Conservation (phyloP, 805 yeast species). For the Cephaloascus fragrans region DNA sequence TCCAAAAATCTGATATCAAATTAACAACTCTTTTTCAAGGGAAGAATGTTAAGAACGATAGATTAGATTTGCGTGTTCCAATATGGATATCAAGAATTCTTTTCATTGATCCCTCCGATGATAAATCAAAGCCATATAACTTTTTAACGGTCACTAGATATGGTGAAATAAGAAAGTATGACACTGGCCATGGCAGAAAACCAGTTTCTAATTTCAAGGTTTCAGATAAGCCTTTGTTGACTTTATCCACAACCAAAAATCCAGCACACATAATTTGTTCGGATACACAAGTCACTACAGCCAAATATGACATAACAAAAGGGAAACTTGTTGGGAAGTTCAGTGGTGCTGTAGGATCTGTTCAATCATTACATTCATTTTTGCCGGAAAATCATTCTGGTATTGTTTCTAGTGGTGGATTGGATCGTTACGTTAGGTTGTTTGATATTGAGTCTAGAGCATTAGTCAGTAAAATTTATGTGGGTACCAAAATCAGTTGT, state of each 20-base stretch:
- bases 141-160: slow-evolving; percentile 61
- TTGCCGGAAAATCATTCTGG: slow-evolving; percentile 17
- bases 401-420: slow-evolving; percentile 66
- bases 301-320: slow-evolving; percentile 38
- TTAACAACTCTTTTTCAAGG: slow-evolving; percentile 47
- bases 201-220: slow-evolving; percentile 54
- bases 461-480: slow-evolving; percentile 58
- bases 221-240: slow-evolving; percentile 43
- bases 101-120: slow-evolving; percentile 24
- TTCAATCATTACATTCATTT: slow-evolving; percentile 26
- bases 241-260: slow-evolving; percentile 22
- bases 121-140: slow-evolving; percentile 29
- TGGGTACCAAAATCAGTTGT: slow-evolving; percentile 61
- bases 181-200: slow-evolving; percentile 54
- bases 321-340: slow-evolving; percentile 60
- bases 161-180: slow-evolving; percentile 72
- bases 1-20: slow-evolving; percentile 13
- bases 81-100: slow-evolving; percentile 61
- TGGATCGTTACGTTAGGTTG: slow-evolving; percentile 79
- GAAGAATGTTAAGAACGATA: slow-evolving; percentile 75
- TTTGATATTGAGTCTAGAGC: slow-evolving; percentile 54
- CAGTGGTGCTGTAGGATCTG: slow-evolving; percentile 71
- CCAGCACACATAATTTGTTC: slow-evolving; percentile 49
- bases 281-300: slow-evolving; percentile 61
- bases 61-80: slow-evolving; percentile 72